Base-by-base conservation (phyloP, 768 basidiomycete genomes). In the Naematelia encephala region DNA sequence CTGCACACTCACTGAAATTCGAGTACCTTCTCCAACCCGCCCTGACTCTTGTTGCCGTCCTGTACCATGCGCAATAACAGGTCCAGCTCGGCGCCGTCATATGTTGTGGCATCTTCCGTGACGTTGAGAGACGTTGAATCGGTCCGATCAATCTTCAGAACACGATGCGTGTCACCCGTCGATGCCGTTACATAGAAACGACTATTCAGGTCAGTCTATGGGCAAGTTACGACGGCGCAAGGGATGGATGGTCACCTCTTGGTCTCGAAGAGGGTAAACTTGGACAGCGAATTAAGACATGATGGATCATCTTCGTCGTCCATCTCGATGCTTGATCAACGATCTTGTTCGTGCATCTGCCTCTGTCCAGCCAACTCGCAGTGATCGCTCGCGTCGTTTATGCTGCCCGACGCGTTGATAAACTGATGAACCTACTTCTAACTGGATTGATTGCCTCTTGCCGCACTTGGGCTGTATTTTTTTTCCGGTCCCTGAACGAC, bases 131-230 rank as follows among this genome's bases (percentile, higher is more conserved):
- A 86, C 27, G 85, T 84, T 56, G 86, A 86, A 0, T 84, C 82
- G 1, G 89, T 91, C 42, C 94, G 82, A 77, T 99, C 92, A 54
- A 99, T 86, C 80, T 92, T 96, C 71, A 97, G 84, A 56, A 99
- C 90, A 19, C 89, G 84, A 72, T 96, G 92, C 1, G 88, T 84
- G 0, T 90, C 88, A 59, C 90, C 90, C 16, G 88, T 85, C 0
- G 90, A 92, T 1, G 89, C 92, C 60, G 97, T 85, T 54, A 99
- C 84, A 79, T 86, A 97, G 82, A 94, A 91, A 16, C 90, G 87
- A 16, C 70, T 74, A 54, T 45, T 26, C 1, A 45, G 19, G 22
- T 16, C 51, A 25, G 29, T 13, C 2, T 11, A 42, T 14, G 23
- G 16, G 26, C 26, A 49, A 3, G n/a, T 19, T 16, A 11, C 1